Evolutionary conservation across 2,329 filamentous ascomycete species (phyloP), one percentile per base, ranked within the genome.

Genomic region (Stylonectria norvegica): DNA sequence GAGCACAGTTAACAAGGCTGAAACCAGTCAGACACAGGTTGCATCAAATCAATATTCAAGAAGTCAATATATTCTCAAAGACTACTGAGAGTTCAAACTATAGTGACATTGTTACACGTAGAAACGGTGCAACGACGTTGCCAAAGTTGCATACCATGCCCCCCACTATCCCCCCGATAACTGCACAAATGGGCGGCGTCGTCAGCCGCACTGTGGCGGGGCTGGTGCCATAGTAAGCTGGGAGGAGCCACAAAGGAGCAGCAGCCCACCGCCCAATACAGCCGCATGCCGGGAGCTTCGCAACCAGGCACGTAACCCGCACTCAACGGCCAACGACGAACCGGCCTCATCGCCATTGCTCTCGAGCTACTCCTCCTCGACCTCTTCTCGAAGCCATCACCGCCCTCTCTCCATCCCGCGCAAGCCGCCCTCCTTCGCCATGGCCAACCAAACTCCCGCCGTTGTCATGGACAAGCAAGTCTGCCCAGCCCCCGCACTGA

Each of bases 401-500:
- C 28, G 16, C 34, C 20, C 14, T 27, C n/a, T n/a, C 34, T 29
- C 30, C 15, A 22, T 42, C 47, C 54, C 53, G 55, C 48, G 44
- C 38, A 38, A 23, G 52, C 50, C 55, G 50, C 54, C 46, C 40
- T 43, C 38, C 40, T 36, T 51, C 58, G 58, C 44, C 57, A 98
- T 98, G 93, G 91, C 93, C 65, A 86, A 86, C 74, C 91, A 97
- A 82, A 97, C 93, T 66, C 93, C 93, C 61, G 93, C 93, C 87
- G 93, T 98, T 96, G 93, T 98, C 89, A 98, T 98, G 91, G 93
- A 98, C 93, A 98, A 98, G 93, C 96, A 85, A 72, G 89, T 79
- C 60, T 48, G 66, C 61, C 52, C 57, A 61, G 60, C 58, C 44
- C 52, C 53, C 53, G 45, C 47, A 47, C 29, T 52, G 43, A 53